phyloP scores from a whole-genome alignment of 805 yeast genomes.

The Tetrapisispora nanseiensis region DNA sequence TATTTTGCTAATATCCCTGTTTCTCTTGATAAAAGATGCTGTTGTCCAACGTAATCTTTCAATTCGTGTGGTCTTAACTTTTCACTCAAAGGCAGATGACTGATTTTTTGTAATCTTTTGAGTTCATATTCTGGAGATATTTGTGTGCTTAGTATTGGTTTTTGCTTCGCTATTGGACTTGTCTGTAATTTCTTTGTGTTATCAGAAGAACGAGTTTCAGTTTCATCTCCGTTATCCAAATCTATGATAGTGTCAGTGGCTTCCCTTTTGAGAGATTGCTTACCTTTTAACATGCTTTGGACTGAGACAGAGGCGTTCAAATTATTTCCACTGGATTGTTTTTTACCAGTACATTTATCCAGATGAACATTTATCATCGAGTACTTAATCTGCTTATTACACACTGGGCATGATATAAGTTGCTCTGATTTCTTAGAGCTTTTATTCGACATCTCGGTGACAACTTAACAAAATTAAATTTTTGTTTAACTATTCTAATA shows the following conservation, averaged over 20 bases:
- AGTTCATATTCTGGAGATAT: slow-evolving; percentile 12
- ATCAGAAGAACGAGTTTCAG: not conserved
- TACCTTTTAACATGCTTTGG: slow-evolving; percentile 10
- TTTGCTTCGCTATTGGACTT: not conserved
- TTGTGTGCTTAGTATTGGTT: not conserved
- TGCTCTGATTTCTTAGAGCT: slow-evolving; percentile 10
- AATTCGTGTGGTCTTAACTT: slow-evolving; percentile 67
- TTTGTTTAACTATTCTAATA: too few species aligned
- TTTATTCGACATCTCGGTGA: not conserved
- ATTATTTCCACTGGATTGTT: not conserved
- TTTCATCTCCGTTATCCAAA: not conserved
- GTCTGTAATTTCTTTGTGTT: slow-evolving; percentile 7
- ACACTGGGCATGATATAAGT: slow-evolving; percentile 26
- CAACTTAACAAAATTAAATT: too few species aligned
- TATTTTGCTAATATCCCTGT: slow-evolving; percentile 60
- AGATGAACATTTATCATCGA: slow-evolving; percentile 23
- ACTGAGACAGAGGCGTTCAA: slow-evolving; percentile 11
- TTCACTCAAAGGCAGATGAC: slow-evolving; percentile 54
- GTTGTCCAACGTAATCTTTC: slow-evolving; percentile 75
- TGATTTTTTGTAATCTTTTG: slow-evolving; percentile 20
- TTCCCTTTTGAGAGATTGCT: not conserved
- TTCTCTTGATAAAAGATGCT: slow-evolving; percentile 52
- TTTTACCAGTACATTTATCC: slow-evolving; percentile 17
- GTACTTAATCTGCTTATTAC: slow-evolving; percentile 20
- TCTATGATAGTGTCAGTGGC: not conserved